Base-by-base conservation (phyloP, 106 monocot species). In the Dioscorea dumetorum region DNA sequence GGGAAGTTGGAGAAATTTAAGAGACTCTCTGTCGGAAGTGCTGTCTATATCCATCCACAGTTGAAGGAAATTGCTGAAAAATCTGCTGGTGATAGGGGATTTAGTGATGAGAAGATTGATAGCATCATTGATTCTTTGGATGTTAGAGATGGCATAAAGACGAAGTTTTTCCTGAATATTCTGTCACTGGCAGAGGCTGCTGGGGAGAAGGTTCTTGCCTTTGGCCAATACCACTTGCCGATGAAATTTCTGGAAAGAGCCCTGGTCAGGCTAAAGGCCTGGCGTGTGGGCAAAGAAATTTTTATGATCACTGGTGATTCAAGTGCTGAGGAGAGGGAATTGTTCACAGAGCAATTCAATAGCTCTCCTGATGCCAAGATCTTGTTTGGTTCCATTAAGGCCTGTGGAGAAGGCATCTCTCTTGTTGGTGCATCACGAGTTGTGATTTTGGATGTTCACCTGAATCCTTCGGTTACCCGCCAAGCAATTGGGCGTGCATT, bases 401-500 rank as follows among this genome's bases (percentile, higher is more conserved):
- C 95, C 0, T 97, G 95, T 74, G 95, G 95, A 2, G 95, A 97
- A 79, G 95, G 95, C 1, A 88, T 97, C 52, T 97, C 95, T 53
- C 74, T 97, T 16, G 82, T 89, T 17, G 95, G 95, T 19, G 95
- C 95, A 33, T 97, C 95, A 0, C 73, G 95, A 24, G 76, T 97
- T 48, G 49, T 97, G 22, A 82, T 97, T 35, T 69, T 97, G 59
- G 95, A 97, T 73, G 91, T 91, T n/a, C 91, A 91, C 57, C 54
- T 91, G 50, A 97, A 97, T 70, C 95, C 97, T 52, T 97, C 91
- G 8, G 97, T 97, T 24, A 91, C 97, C 12, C 78, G 86, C 4
- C 97, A 97, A 77, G 97, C 97, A 24, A 92, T 97, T 61, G 97
- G 91, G 22, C 88, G 91, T 49, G 91, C 89, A 12, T 97, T 97